A percentile compares a stretch with the other conserved stretches of the same genome.
Conservation (phyloP, 108 stramenopile species). For the Cyclotella cryptica region DNA sequence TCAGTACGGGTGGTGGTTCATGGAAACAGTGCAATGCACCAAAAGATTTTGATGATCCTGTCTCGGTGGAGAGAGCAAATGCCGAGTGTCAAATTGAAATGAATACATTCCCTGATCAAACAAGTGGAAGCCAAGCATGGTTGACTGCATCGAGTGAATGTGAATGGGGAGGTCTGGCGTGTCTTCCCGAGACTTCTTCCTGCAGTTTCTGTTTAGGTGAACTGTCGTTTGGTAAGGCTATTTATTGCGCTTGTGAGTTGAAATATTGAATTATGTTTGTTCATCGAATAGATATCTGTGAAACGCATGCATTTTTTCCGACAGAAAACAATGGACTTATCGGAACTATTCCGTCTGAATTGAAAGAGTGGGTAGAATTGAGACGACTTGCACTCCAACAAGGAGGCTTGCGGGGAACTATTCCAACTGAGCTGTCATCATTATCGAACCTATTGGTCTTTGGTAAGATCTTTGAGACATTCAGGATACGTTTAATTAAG, state of each 20-base stretch:
- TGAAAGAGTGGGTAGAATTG: slow-evolving; percentile 44
- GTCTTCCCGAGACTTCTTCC: slow-evolving; percentile 32
- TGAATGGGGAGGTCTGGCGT: slow-evolving; percentile 67
- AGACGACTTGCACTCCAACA: slow-evolving; percentile 54
- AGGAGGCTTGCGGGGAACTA: slow-evolving; percentile 59
- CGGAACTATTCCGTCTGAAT: slow-evolving; percentile 61
- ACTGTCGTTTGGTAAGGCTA: neutral
- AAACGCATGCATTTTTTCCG: neutral
- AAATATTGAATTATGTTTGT: no score
- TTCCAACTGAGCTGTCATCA: slow-evolving; percentile 55
- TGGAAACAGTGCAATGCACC: slow-evolving; percentile 72
- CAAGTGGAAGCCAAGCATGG: slow-evolving; percentile 57
- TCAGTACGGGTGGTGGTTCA: slow-evolving; percentile 11
- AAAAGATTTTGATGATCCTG: slow-evolving; percentile 21
- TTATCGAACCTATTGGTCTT: slow-evolving; percentile 29
- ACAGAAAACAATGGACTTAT: slow-evolving; percentile 63
- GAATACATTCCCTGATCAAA: slow-evolving; percentile 9
- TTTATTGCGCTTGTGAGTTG: slow-evolving; percentile 2
- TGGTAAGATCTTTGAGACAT: neutral
- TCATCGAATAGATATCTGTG: neutral
- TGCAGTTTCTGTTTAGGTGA: slow-evolving; percentile 8
- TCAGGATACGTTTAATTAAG: neutral
- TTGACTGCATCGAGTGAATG: slow-evolving; percentile 63
- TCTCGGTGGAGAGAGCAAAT: slow-evolving; percentile 54
- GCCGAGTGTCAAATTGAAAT: slow-evolving; percentile 43